Base-by-base conservation (phyloP, 2,329 filamentous ascomycete genomes). In the Arthroderma sp. region DNA sequence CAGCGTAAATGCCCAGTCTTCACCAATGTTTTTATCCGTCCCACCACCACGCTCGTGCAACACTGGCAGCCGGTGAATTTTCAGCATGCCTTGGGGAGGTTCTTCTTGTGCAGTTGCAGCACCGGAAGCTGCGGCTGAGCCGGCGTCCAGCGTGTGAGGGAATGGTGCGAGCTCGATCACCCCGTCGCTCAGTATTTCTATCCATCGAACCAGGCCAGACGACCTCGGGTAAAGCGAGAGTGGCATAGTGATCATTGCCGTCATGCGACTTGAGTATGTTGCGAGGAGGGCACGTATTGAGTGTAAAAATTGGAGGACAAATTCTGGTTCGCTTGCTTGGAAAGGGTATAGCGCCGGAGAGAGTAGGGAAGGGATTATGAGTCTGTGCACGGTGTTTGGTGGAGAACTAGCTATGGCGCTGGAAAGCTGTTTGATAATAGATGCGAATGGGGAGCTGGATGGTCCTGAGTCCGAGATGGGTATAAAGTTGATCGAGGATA, bases 31-130 rank as follows among this genome's bases (percentile, higher is more conserved):
- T 47, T 76, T 76, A 34, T 75, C 73, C 6, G 78, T 81, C 9
- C 86, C 86, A 2, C 87, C 87, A 1, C 91, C 89, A 53, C 84
- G 86, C 59, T 96, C 89, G 48, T 93, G 85, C 52, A 86, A 81
- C 0, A 94, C 71, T 0, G 91, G 89, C 32, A 96, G 64, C 44
- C 81, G 81, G 61, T 94, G 86, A 0, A 93, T 77, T 50, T 80
- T 83, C 11, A 96, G 66, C 64, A 96, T 77, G 1, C 91, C 91
- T 59, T 96, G 89, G 1, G 83, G 80, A 46, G 82, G 78, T 47
- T 94, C 86, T 48, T 85, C 82, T 3, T 75, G 70, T 36, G 72
- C 66, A 38, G 74, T 74, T 2, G 75, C 68, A 4, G 74, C 61
- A 45, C 70, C 66, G 42, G 76, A 68, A 47, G 77, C 70, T 52